phyloP scores from a whole-genome alignment of 1,284 basidiomycete genomes.

The Porogramme epimiltina region DNA sequence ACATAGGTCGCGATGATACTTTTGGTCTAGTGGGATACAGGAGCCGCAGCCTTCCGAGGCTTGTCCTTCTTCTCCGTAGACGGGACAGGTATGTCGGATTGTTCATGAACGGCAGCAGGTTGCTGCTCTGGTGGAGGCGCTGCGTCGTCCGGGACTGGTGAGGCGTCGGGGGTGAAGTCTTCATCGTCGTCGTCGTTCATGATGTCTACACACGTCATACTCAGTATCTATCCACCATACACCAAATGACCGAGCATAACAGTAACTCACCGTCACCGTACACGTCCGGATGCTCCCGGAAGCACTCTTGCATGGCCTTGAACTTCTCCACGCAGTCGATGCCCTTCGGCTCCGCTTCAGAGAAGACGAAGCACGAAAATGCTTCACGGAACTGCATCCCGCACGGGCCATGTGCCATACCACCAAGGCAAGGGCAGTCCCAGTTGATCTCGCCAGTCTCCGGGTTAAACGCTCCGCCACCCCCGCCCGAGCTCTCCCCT shows the following conservation, averaged over 20 bases:
- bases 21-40: slow-evolving; percentile 17
- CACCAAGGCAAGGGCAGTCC: slow-evolving; percentile 97
- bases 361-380: slow-evolving; percentile 97
- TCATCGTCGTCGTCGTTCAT: slow-evolving; percentile 34
- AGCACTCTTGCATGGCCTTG: slow-evolving; percentile 97
- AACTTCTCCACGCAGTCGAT: slow-evolving; percentile 99
- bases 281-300: slow-evolving; percentile 92
- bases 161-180: slow-evolving; percentile 8
- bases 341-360: slow-evolving; percentile 95
- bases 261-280: slow-evolving; percentile 85
- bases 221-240: not conserved
- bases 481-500: slow-evolving; percentile 31
- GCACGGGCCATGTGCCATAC: slow-evolving; percentile 98
- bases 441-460: slow-evolving; percentile 98
- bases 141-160: slow-evolving; percentile 6
- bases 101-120: slow-evolving; percentile 6
- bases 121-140: slow-evolving; percentile 7
- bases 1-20: slow-evolving; percentile 14
- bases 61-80: slow-evolving; percentile 11
- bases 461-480: slow-evolving; percentile 77
- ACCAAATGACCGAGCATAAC: not conserved
- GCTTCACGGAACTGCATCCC: slow-evolving; percentile 93
- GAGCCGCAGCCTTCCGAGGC: slow-evolving; percentile 5
- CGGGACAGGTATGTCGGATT: slow-evolving; percentile 2
- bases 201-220: slow-evolving; percentile 26